A percentile compares a stretch with the other conserved stretches of the same genome.
Evolutionary conservation across 768 basidiomycete genomes (phyloP).

Genomic region (Lepiota venenata): DNA sequence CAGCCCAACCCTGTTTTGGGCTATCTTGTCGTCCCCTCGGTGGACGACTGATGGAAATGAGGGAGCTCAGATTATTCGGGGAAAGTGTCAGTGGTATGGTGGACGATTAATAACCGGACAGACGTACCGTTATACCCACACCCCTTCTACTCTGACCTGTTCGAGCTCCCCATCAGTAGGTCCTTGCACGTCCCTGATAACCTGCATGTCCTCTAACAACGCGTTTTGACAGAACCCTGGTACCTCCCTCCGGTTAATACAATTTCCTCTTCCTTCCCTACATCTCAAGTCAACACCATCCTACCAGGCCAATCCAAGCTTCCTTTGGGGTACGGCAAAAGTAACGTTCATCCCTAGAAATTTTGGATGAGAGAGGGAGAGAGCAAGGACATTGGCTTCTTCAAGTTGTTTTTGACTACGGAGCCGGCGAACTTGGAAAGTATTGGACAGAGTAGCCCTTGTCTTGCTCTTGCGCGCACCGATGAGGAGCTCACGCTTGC

Average conservation of each 20-base stretch:
- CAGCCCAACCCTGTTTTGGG: constrained; percentile 22
- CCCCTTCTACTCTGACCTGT: constrained; percentile 40
- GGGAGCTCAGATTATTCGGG: constrained; percentile 19
- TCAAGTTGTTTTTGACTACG: constrained; percentile 41
- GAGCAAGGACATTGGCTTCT: constrained; percentile 35
- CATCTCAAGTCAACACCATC: constrained; percentile 20
- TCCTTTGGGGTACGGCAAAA: too few species aligned
- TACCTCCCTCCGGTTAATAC: constrained; percentile 26
- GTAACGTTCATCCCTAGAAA: too few species aligned
- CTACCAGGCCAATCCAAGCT: constrained; percentile 22
- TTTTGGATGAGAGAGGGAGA: constrained; percentile 29
- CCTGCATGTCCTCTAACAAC: too few species aligned
- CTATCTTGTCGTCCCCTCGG: constrained; percentile 17
- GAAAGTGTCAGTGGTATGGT: constrained; percentile 14
- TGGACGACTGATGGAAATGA: constrained; percentile 28
- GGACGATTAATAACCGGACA: constrained; percentile 30
- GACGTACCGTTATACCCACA: constrained; percentile 32
- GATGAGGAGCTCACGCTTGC: background rate
- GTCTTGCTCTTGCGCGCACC: background rate
- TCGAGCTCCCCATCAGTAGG: too few species aligned
- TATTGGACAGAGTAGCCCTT: constrained; percentile 23
- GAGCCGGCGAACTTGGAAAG: constrained; percentile 28
- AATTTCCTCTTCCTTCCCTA: constrained; percentile 8
- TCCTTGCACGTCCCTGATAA: too few species aligned
- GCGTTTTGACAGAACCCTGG: constrained; percentile 12